Base-by-base conservation (phyloP, 1,284 basidiomycete genomes). In the Calocybe gambosa region DNA sequence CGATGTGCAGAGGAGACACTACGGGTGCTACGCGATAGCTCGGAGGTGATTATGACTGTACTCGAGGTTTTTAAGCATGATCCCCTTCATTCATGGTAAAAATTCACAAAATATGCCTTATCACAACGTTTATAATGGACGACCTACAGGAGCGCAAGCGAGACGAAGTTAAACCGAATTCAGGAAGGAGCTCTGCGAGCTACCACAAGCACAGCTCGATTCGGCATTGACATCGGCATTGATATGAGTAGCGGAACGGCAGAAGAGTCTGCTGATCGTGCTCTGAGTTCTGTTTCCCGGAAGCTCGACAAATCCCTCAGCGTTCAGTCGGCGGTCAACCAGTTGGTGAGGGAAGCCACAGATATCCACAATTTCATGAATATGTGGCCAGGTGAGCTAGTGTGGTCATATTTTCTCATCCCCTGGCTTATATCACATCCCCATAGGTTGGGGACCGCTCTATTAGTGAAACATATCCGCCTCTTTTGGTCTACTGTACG, bases 11-110 rank as follows among this genome's bases (percentile, higher is more conserved):
- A 98, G 66, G 92, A 98, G 64, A 97, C 93, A 0, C 68, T 99
- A 12, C 81, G 93, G 12, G 93, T 98, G 7, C 69, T 98, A 37
- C 79, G 94, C 6, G 84, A 89, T 40, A 81, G 85, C 6, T 89
- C 90, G 0, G 85, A 86, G 46, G 80, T 95, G 36, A 86, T 99
- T 59, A 80, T 95, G 73, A 98, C 94, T 1, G 87, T 99, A 0
- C 75, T 99, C 29, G 94, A 97, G 60, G 95, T 98, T 9, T 96
- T 98, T 78, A 93, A 91, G 63, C 83, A 97, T 60, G 95, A 99
- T 65, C 95, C 96, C 0, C 74, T 99, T 10, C 90, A 96, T 57
- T 86, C 82, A 18, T 99, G 95, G 95, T 72, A 20, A 31, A 63
- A 51, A 15, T 16, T 3, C 8, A 15, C 31, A 4, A 34, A 3